Evolutionary conservation across 2,329 filamentous ascomycete genomes (phyloP).

Genomic region (Ophioceras dolichostomum): DNA sequence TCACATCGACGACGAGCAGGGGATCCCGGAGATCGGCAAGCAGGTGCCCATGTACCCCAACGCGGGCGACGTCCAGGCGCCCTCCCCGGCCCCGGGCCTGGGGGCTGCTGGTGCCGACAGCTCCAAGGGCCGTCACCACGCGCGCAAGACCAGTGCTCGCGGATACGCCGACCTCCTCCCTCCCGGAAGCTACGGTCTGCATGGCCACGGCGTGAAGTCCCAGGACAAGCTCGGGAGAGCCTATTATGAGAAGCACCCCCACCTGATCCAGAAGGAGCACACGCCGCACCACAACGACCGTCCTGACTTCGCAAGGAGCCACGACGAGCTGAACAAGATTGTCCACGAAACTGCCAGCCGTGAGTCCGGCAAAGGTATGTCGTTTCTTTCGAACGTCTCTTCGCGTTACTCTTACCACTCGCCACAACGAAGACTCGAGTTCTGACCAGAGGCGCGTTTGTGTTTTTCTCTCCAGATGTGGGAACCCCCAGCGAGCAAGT

Average conservation of each 20-base stretch:
- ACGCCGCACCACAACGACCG: conserved; percentile 42
- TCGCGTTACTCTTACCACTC: conserved; percentile 15
- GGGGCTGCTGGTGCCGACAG: conserved; percentile 20
- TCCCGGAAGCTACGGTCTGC: conserved; percentile 84
- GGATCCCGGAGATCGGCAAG: conserved; percentile 84
- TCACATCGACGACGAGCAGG: conserved; percentile 63
- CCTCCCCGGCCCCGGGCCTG: conserved; percentile 57
- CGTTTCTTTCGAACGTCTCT: conserved; percentile 11
- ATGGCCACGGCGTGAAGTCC: conserved; percentile 68
- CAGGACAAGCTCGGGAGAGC: conserved; percentile 79
- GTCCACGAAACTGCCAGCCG: conserved; percentile 58
- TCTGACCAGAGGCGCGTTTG: background rate
- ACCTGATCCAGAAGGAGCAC: conserved; percentile 64
- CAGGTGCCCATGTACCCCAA: conserved; percentile 90
- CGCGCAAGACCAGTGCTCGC: conserved; percentile 59
- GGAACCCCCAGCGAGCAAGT: conserved; percentile 85
- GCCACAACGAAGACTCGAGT: no score
- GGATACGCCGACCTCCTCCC: conserved; percentile 55
- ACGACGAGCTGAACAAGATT: conserved; percentile 80
- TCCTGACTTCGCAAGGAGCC: conserved; percentile 73
- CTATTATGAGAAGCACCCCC: conserved; percentile 88
- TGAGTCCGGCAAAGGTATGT: conserved; percentile 38
- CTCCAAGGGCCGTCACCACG: conserved; percentile 39
- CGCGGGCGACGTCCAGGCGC: conserved; percentile 91
- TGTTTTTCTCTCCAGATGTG: conserved; percentile 30